phyloP scores from a whole-genome alignment of 2,329 filamentous ascomycete species.

The Incumbomyces delicatus region DNA sequence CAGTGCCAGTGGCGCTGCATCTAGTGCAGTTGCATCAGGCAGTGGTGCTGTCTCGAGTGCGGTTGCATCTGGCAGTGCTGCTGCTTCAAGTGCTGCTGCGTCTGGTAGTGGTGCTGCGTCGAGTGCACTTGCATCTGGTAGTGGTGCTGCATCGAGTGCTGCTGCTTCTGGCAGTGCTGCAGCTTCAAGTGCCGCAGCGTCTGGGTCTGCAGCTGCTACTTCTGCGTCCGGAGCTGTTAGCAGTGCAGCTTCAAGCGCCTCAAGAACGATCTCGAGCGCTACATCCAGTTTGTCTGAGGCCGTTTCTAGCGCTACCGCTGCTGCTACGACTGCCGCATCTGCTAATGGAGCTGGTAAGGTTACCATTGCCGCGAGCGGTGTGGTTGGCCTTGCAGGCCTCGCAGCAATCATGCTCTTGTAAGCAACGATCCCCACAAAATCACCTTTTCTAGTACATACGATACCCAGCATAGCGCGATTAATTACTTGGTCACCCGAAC shows the following conservation, averaged over 20 bases:
- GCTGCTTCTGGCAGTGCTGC: conserved; percentile 15
- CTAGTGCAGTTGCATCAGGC: conserved; percentile 7
- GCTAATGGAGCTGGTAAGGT: conserved; percentile 21
- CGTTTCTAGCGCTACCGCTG: conserved; percentile 12
- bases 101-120: conserved; percentile 10
- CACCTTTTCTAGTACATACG: conserved; percentile 1
- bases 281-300: conserved; percentile 12
- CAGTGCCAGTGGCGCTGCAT: conserved; percentile 11
- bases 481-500: conserved; percentile 3
- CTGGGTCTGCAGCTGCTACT: conserved; percentile 14
- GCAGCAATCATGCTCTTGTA: conserved; percentile 34
- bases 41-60: no score
- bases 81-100: conserved; percentile 13
- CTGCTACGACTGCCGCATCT: conserved; percentile 16
- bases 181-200: conserved; percentile 15
- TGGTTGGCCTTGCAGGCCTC: conserved; percentile 32
- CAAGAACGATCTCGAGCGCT: conserved; percentile 12
- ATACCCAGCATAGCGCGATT: conserved; percentile 7
- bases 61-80: conserved; percentile 9
- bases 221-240: conserved; percentile 10
- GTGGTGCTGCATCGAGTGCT: conserved; percentile 12
- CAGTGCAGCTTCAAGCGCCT: conserved; percentile 14
- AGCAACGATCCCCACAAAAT: conserved; percentile 8
- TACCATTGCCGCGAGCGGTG: conserved; percentile 18
- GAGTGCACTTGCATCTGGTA: conserved; percentile 13